Base-by-base conservation (phyloP, 2,329 filamentous ascomycete species). In the Plectosphaerella sp. region DNA sequence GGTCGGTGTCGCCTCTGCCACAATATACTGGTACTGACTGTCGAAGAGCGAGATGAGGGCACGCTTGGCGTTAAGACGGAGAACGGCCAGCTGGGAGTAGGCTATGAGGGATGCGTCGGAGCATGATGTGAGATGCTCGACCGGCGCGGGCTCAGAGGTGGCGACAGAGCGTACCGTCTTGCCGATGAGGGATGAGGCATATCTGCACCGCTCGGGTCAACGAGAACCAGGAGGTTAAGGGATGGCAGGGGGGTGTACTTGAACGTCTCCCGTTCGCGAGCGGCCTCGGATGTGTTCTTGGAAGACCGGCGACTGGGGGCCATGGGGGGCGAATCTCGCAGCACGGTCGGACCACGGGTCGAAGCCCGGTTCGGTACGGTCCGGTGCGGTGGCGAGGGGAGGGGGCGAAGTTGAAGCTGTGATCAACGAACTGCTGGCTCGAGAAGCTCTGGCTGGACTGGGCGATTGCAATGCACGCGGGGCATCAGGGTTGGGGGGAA, bases 1-100 rank as follows among this genome's bases (percentile, higher is more conserved):
- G 2, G 35, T 14, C 14, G 35, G 50, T 9, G 24, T 47, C 3
- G 50, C 50, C 25, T 52, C 50, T 22, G 50, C 50, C 15, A 49
- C 50, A 9, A 52, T 25, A 39, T 52, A 48, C 4, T 52, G 50
- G 22, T 48, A 28, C 5, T 25, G 42, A 5, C 37, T 11, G 28
- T 52, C 50, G 41, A 52, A 52, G 11, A 52, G 22, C 1, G 50
- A 52, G 18, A 52, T 51, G n/a, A 43, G 41, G 11, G 41, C 41
- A 7, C 41, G 41, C 16, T 43, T 18, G 41, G 41, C 16, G 7
- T 43, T 20, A 2, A 20, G 16, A 3, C 41, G 41, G 10, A 43
- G 41, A 7, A 18, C n/a, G 15, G 41, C 41, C 16, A 43, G 41
- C 41, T 43, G 41, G n/a, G 41, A 4, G 41, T 18, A 43, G 41